Percentiles rank a stretch among this genome's conserved stretches.
Evolutionary conservation across 192 early-diverging fungal genomes (phyloP).

Genomic region (Podila clonocystis): DNA sequence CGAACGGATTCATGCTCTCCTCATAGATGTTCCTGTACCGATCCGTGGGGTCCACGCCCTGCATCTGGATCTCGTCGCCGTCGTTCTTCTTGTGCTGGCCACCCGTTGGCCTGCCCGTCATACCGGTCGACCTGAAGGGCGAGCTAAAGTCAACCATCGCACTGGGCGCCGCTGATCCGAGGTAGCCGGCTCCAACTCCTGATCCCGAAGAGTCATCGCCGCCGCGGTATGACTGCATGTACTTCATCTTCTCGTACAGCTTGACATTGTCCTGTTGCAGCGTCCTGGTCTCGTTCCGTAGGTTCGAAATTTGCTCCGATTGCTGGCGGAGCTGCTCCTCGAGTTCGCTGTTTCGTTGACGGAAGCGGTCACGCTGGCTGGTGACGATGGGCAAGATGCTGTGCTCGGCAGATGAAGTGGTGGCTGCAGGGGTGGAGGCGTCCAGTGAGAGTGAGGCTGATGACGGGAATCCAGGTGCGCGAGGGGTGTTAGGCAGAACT

Average conservation of each 20-base stretch:
- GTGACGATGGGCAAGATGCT: conserved; percentile 88
- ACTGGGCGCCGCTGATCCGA: conserved; percentile 19
- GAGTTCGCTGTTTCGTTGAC: conserved; percentile 86
- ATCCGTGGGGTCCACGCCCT: conserved; percentile 60
- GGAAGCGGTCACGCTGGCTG: conserved; percentile 89
- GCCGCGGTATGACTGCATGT: conserved; percentile 78
- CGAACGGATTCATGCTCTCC: conserved; percentile 89
- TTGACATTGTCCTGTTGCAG: conserved; percentile 88
- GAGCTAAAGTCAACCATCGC: conserved; percentile 48
- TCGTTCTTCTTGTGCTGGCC: conserved; percentile 41
- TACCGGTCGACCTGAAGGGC: conserved; percentile 23
- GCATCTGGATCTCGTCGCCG: conserved; percentile 43
- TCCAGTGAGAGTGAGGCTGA: conserved; percentile 16
- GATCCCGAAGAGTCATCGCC: conserved; percentile 24
- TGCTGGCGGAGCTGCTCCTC: conserved; percentile 74
- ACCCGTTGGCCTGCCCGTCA: conserved; percentile 7
- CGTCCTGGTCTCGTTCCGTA: conserved; percentile 70
- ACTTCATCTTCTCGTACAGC: conserved; percentile 91
- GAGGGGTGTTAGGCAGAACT: conserved; percentile 21
- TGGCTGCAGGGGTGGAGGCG: neutral
- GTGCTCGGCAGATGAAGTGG: conserved; percentile 31
- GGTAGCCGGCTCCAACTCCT: conserved; percentile 14
- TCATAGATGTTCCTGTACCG: conserved; percentile 88
- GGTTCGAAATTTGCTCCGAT: conserved; percentile 59
- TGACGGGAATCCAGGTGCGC: conserved; percentile 37